phyloP scores from a whole-genome alignment of 768 basidiomycete species.

The Grammothele lineata region DNA sequence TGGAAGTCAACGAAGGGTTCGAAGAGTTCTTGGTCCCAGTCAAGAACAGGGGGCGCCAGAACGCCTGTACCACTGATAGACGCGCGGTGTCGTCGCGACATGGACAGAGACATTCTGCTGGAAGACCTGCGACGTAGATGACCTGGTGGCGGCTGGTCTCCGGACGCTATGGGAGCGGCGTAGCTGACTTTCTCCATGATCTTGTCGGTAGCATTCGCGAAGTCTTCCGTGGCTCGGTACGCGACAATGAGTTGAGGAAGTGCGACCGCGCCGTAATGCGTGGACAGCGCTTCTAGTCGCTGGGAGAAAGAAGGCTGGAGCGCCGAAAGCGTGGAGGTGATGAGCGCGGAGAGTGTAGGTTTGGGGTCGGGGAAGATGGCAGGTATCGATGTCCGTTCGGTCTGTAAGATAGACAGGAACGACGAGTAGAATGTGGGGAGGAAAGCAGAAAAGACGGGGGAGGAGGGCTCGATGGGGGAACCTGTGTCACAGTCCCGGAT shows the following conservation, averaged over 20 bases:
- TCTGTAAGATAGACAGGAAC: constrained; percentile 60
- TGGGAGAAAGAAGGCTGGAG: constrained; percentile 81
- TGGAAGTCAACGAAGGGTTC: constrained; percentile 94
- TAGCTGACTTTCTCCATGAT: constrained; percentile 64
- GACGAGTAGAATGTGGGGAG: constrained; percentile 71
- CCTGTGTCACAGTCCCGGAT: constrained; percentile 50
- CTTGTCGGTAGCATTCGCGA: constrained; percentile 68
- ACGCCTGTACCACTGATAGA: constrained; percentile 26
- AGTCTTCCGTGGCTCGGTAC: constrained; percentile 77
- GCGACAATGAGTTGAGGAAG: constrained; percentile 68
- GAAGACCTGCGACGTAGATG: constrained; percentile 20
- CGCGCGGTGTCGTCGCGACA: constrained; percentile 25
- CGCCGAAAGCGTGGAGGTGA: constrained; percentile 74
- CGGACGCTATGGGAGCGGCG: constrained; percentile 31
- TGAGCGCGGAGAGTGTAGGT: constrained; percentile 71
- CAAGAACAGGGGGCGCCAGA: constrained; percentile 22
- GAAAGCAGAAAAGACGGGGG: constrained; percentile 57
- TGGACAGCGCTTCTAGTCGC: constrained; percentile 67
- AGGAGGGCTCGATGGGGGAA: constrained; percentile 11
- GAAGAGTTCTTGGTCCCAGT: constrained; percentile 91
- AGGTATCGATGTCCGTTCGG: constrained; percentile 70
- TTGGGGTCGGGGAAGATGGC: constrained; percentile 87
- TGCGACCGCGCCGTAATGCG: constrained; percentile 56
- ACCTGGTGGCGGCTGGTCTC: constrained; percentile 1
- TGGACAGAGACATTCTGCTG: constrained; percentile 28